Percentiles rank a stretch among this genome's conserved stretches.
These are phyloP conservation scores for Talaromyces proteolyticus DNA, from an alignment of 495 filamentous ascomycete species.

Conservation along the genomic window DNA sequence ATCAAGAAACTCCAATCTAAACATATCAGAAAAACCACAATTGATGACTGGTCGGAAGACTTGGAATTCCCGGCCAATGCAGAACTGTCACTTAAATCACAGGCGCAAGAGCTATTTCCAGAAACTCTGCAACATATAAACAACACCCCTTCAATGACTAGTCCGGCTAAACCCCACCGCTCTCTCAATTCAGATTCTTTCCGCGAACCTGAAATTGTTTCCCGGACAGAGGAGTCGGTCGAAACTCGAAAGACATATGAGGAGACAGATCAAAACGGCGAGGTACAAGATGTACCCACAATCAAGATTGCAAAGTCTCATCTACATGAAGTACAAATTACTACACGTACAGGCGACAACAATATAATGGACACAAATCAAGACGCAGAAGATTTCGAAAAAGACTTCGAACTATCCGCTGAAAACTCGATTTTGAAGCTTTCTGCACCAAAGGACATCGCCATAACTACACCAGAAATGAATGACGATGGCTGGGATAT, in stretches of 20 bases:
- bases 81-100: slow-evolving; percentile 57
- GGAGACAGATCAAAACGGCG: slow-evolving; percentile 49
- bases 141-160: slow-evolving; percentile 35
- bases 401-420: slow-evolving; percentile 68
- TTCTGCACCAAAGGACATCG: slow-evolving; percentile 49
- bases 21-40: slow-evolving; percentile 66
- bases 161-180: slow-evolving; percentile 28
- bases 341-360: slow-evolving; percentile 48
- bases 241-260: too few species aligned
- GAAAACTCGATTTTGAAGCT: slow-evolving; percentile 54
- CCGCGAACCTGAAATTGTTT: slow-evolving; percentile 22
- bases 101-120: slow-evolving; percentile 55
- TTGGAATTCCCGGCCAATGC: slow-evolving; percentile 69
- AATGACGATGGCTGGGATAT: slow-evolving; percentile 71
- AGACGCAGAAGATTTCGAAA: slow-evolving; percentile 77
- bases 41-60: slow-evolving; percentile 91
- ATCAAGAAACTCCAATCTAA: slow-evolving; percentile 87
- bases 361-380: slow-evolving; percentile 28
- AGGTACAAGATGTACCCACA: slow-evolving; percentile 60
- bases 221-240: too few species aligned
- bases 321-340: slow-evolving; percentile 33
- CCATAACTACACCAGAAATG: slow-evolving; percentile 48
- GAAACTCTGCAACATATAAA: slow-evolving; percentile 63
- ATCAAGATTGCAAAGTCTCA: slow-evolving; percentile 63
- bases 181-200: slow-evolving; percentile 14